Evolutionary conservation across 2,329 filamentous ascomycete genomes (phyloP).

Genomic region (Myriosclerotinia curreyana): DNA sequence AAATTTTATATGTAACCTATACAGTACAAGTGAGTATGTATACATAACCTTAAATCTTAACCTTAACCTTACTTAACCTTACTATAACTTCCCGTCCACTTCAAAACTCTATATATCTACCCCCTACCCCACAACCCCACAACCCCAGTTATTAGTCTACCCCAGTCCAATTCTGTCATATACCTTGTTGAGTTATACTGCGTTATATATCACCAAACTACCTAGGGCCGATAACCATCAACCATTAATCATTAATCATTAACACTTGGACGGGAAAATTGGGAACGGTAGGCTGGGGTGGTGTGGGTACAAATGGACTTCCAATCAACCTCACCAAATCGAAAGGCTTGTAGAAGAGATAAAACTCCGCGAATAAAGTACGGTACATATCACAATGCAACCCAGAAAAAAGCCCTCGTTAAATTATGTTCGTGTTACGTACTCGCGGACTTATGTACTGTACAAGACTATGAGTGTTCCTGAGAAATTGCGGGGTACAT

Average conservation of each 20-base stretch:
- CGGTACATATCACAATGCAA: neutral
- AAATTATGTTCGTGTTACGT: neutral
- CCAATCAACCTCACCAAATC: neutral
- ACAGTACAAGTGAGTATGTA: too few species aligned
- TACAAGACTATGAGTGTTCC: neutral
- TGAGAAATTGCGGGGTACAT: slow-evolving; percentile 10
- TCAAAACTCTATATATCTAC: neutral
- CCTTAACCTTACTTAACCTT: neutral
- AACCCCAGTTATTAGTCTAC: neutral
- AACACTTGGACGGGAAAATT: neutral
- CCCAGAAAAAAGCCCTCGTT: slow-evolving; percentile 5
- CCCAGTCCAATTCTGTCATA: neutral
- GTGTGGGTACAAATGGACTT: too few species aligned
- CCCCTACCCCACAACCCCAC: neutral
- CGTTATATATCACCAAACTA: too few species aligned
- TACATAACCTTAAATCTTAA: too few species aligned
- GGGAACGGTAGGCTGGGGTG: neutral
- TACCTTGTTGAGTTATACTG: too few species aligned
- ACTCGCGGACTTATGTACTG: neutral
- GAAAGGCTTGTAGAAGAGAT: slow-evolving; percentile 1
- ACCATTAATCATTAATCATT: too few species aligned
- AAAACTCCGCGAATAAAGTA: neutral
- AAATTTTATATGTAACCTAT: neutral
- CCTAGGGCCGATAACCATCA: too few species aligned
- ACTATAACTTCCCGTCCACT: neutral